Evolutionary conservation across 2,329 filamentous ascomycete genomes (phyloP).

Genomic region (Cladosporium sp.): DNA sequence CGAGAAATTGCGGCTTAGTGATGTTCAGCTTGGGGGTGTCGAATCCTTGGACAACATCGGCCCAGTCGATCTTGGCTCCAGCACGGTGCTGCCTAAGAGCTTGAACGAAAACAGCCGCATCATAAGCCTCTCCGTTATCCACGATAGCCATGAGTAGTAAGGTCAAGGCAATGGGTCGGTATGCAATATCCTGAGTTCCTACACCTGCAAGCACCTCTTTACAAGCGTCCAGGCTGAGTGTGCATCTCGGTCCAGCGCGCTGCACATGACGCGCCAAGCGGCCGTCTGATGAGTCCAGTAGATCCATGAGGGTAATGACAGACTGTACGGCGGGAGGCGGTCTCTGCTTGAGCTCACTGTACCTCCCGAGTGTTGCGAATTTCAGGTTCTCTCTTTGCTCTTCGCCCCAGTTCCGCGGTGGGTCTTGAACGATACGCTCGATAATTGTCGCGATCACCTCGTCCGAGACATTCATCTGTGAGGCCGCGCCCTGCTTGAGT

Average conservation of each 20-base stretch:
- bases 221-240: constrained; percentile 66
- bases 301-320: constrained; percentile 62
- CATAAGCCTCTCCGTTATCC: constrained; percentile 60
- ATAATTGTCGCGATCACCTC: constrained; percentile 71
- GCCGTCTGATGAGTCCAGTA: constrained; percentile 57
- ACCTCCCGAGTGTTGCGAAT: constrained; percentile 64
- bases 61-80: constrained; percentile 57
- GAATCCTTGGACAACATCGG: constrained; percentile 70
- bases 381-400: constrained; percentile 64
- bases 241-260: constrained; percentile 67
- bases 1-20: constrained; percentile 73
- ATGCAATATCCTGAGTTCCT: constrained; percentile 62
- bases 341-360: constrained; percentile 53
- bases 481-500: constrained; percentile 5
- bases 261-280: constrained; percentile 64
- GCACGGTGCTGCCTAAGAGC: constrained; percentile 52
- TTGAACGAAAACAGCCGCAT: constrained; percentile 61
- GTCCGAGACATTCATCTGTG: constrained; percentile 38
- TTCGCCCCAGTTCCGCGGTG: constrained; percentile 79
- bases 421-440: constrained; percentile 81
- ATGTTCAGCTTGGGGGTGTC: constrained; percentile 74
- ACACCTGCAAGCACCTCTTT: constrained; percentile 54
- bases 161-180: constrained; percentile 77
- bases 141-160: constrained; percentile 65
- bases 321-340: constrained; percentile 67